Conservation (phyloP, 176 grass and related monocot genomes). For the Triticum urartu region DNA sequence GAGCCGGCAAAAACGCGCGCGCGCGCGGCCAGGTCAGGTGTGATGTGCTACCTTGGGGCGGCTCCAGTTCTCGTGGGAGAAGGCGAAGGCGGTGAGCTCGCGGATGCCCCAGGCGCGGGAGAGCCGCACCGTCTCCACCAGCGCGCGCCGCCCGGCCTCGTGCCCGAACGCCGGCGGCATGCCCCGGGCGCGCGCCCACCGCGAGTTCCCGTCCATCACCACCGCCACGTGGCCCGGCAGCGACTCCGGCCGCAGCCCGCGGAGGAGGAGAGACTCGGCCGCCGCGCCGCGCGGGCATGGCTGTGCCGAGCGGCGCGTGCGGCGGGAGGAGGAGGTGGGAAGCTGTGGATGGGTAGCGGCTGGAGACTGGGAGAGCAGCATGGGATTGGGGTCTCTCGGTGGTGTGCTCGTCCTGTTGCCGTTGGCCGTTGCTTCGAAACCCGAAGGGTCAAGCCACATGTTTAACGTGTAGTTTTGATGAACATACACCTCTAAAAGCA, state of each 20-base stretch:
- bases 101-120: conserved; percentile 58
- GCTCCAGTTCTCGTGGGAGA: conserved; percentile 82
- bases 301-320: neutral
- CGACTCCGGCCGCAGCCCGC: conserved; percentile 34
- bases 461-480: neutral
- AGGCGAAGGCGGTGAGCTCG: conserved; percentile 71
- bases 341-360: conserved; percentile 19
- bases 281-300: conserved; percentile 30
- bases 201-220: conserved; percentile 85
- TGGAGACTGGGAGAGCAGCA: conserved; percentile 34
- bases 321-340: neutral
- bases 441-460: neutral
- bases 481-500: too few species aligned
- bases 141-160: conserved; percentile 54
- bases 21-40: neutral
- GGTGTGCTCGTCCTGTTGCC: neutral
- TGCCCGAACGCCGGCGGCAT: conserved; percentile 58
- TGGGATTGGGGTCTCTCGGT: conserved; percentile 18
- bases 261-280: conserved; percentile 18
- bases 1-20: neutral
- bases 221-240: conserved; percentile 71
- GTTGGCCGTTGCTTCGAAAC: neutral
- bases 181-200: conserved; percentile 58
- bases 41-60: conserved; percentile 46
- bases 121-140: conserved; percentile 51